Conservation (phyloP, 2,329 filamentous ascomycete species). For the Fusarium coffeatum region DNA sequence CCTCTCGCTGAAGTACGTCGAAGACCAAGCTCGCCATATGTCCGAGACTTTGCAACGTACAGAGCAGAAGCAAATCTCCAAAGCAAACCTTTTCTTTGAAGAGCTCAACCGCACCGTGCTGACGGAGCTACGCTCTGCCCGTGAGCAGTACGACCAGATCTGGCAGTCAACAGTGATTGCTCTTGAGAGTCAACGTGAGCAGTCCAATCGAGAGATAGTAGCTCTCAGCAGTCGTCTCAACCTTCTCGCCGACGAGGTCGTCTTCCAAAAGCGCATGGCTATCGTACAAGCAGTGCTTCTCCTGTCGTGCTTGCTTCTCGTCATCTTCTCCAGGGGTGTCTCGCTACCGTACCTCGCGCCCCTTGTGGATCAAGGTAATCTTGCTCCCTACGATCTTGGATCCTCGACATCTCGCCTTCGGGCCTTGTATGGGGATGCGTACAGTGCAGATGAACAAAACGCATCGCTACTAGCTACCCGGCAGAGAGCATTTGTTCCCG, state of each 20-base stretch:
- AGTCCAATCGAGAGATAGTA: constrained; percentile 83
- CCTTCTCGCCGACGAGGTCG: constrained; percentile 91
- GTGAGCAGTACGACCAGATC: constrained; percentile 91
- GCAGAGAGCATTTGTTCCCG: constrained; percentile 22
- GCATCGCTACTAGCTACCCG: constrained; percentile 11
- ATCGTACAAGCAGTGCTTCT: constrained; percentile 91
- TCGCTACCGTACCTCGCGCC: constrained; percentile 51
- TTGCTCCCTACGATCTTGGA: constrained; percentile 37
- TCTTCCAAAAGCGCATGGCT: constrained; percentile 88
- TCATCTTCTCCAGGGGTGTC: constrained; percentile 78
- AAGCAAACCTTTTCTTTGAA: constrained; percentile 83
- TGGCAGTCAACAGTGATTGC: constrained; percentile 97
- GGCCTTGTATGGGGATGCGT: constrained; percentile 30
- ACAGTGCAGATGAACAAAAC: constrained; percentile 12
- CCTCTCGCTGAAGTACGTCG: constrained; percentile 92
- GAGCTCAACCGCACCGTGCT: constrained; percentile 90
- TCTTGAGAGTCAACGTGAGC: constrained; percentile 87
- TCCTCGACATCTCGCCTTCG: constrained; percentile 33
- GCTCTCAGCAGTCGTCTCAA: constrained; percentile 84
- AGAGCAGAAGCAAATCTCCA: constrained; percentile 87
- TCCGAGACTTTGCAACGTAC: constrained; percentile 88
- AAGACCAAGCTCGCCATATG: constrained; percentile 91
- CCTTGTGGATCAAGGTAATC: constrained; percentile 45
- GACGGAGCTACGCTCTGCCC: constrained; percentile 79
- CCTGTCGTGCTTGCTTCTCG: constrained; percentile 85